phyloP scores from a whole-genome alignment of 345 rosid species.

The Salix brachista region DNA sequence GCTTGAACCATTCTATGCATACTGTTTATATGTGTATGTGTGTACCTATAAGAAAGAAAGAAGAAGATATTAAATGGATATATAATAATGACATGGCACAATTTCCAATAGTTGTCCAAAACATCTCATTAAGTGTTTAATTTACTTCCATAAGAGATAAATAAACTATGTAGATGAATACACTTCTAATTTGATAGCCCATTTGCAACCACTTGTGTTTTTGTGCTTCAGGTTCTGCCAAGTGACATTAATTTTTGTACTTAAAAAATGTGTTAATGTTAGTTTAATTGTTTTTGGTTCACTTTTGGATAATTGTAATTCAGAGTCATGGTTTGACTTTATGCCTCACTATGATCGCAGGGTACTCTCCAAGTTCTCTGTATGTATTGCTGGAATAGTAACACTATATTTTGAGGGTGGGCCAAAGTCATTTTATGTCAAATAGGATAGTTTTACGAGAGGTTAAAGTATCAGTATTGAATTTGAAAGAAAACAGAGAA shows the following conservation, averaged over 20 bases:
- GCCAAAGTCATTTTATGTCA: slow-evolving; percentile 26
- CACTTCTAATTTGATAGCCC: neutral
- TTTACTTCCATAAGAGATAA: neutral
- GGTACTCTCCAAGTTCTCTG: slow-evolving; percentile 56
- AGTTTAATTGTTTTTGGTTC: slow-evolving; percentile 22
- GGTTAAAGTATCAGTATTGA: slow-evolving; percentile 11
- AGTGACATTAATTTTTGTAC: neutral
- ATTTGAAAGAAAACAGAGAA: neutral
- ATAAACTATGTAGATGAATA: neutral
- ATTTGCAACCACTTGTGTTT: neutral
- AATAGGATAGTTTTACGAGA: slow-evolving; percentile 25
- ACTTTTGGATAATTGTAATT: slow-evolving; percentile 27
- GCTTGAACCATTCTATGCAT: neutral
- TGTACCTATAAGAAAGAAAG: neutral
- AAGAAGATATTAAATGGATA: neutral
- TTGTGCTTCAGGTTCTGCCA: neutral
- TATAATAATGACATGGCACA: neutral
- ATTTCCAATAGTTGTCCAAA: neutral
- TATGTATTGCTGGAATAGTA: slow-evolving; percentile 47
- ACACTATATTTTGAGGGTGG: slow-evolving; percentile 39
- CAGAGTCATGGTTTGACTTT: slow-evolving; percentile 50
- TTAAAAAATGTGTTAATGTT: neutral
- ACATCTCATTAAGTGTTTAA: neutral
- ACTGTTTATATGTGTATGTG: neutral
- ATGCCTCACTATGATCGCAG: slow-evolving; percentile 81